Conservation (phyloP, 2,329 filamentous ascomycete species). For the Chrysosphaeria jannelii region DNA sequence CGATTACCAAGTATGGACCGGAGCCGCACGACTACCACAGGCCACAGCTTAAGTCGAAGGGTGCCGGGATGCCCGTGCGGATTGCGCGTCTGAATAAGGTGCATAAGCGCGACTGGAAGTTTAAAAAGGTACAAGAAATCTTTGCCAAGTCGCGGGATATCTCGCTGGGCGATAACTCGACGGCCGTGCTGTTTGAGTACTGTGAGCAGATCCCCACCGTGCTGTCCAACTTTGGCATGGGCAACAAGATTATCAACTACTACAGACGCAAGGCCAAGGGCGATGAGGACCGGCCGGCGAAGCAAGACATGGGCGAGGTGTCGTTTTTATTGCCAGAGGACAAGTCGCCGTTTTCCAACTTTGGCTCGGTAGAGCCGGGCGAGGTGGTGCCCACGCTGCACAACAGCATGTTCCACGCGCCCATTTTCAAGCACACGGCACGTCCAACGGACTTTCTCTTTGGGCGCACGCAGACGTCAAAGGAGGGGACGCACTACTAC, state of each 20-base stretch:
- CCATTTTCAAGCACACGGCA: conserved; percentile 63
- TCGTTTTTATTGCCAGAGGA: conserved; percentile 74
- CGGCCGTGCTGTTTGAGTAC: conserved; percentile 72
- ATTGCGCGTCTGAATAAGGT: conserved; percentile 36
- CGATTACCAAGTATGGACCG: conserved; percentile 45
- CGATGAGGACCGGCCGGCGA: conserved; percentile 48
- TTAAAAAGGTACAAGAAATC: conserved; percentile 45
- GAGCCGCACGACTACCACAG: conserved; percentile 55
- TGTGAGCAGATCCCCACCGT: conserved; percentile 80
- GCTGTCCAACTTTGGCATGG: conserved; percentile 93
- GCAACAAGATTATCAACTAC: conserved; percentile 85
- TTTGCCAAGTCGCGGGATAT: conserved; percentile 60
- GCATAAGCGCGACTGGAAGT: conserved; percentile 60
- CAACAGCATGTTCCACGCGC: conserved; percentile 85
- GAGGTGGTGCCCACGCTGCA: conserved; percentile 75
- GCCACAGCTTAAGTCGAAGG: conserved; percentile 37
- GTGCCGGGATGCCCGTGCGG: conserved; percentile 33
- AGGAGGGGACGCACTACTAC: conserved; percentile 51
- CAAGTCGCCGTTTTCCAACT: conserved; percentile 83
- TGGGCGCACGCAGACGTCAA: conserved; percentile 50
- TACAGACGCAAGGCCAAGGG: conserved; percentile 58
- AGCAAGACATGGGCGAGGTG: conserved; percentile 64
- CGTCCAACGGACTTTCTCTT: conserved; percentile 65
- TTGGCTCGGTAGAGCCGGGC: conserved; percentile 73
- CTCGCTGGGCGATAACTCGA: conserved; percentile 67